Evolutionary conservation across 2,329 filamentous ascomycete genomes (phyloP).

Genomic region (Cryoendolithus antarcticus): DNA sequence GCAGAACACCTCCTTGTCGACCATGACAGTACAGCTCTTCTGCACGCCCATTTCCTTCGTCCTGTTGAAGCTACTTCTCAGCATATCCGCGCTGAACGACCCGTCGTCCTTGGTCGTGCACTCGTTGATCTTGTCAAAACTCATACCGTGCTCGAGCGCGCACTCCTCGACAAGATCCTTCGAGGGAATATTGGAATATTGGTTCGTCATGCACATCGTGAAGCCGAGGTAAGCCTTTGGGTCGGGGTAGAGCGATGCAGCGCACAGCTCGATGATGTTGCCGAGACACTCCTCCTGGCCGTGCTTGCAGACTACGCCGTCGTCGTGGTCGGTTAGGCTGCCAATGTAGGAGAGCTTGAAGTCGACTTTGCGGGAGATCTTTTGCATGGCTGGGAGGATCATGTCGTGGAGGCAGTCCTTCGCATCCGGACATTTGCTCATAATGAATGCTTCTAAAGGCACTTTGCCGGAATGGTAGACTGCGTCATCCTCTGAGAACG

Average conservation of each 20-base stretch:
- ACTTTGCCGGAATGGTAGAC: slow-evolving; percentile 34
- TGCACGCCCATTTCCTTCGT: slow-evolving; percentile 38
- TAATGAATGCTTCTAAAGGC: slow-evolving; percentile 86
- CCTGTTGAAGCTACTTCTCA: slow-evolving; percentile 55
- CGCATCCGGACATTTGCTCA: slow-evolving; percentile 88
- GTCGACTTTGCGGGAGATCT: slow-evolving; percentile 70
- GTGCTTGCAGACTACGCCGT: slow-evolving; percentile 79
- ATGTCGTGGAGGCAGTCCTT: slow-evolving; percentile 68
- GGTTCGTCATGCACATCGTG: slow-evolving; percentile 71
- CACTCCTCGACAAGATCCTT: slow-evolving; percentile 72
- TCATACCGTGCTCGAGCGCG: slow-evolving; percentile 78
- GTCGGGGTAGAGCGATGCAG: slow-evolving; percentile 66
- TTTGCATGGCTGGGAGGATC: slow-evolving; percentile 76
- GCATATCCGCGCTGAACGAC: slow-evolving; percentile 53
- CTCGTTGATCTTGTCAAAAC: slow-evolving; percentile 67
- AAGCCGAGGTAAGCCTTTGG: slow-evolving; percentile 86
- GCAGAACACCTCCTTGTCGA: slow-evolving; percentile 72
- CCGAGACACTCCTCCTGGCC: slow-evolving; percentile 84
- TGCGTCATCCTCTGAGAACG: slow-evolving; percentile 12
- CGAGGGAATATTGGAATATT: slow-evolving; percentile 67
- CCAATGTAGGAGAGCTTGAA: slow-evolving; percentile 89
- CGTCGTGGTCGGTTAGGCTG: slow-evolving; percentile 56
- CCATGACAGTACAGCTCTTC: slow-evolving; percentile 41
- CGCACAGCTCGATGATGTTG: slow-evolving; percentile 89
- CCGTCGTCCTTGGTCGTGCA: slow-evolving; percentile 71